A percentile compares a stretch with the other conserved stretches of the same genome.
These are phyloP conservation scores for Pseudoneurospora amorphoporcata DNA, from an alignment of 495 filamentous ascomycete species.

Conservation along the genomic window DNA sequence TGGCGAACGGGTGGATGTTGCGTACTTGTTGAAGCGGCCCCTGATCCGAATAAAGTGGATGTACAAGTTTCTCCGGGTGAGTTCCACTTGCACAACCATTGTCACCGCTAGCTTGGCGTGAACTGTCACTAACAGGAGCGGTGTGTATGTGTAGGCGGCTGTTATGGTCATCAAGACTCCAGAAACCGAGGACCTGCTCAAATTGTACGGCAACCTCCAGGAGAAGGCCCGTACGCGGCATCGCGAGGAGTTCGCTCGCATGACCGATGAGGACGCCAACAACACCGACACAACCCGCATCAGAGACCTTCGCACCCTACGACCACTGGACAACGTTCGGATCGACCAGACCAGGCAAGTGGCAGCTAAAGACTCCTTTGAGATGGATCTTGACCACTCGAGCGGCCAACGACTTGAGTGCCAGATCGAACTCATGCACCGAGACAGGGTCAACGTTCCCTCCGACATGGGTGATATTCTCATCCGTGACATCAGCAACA, in stretches of 20 bases:
- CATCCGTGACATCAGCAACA: constrained; percentile 74
- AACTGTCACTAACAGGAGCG: background rate
- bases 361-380: constrained; percentile 79
- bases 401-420: constrained; percentile 82
- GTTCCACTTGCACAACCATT: constrained; percentile 3
- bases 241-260: constrained; percentile 73
- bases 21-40: constrained; percentile 81
- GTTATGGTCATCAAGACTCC: constrained; percentile 21
- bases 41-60: constrained; percentile 83
- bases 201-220: constrained; percentile 59
- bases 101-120: background rate
- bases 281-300: constrained; percentile 70
- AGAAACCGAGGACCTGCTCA: constrained; percentile 19
- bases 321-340: constrained; percentile 53
- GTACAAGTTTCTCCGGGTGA: constrained; percentile 68
- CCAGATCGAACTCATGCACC: constrained; percentile 74
- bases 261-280: constrained; percentile 84
- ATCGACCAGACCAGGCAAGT: constrained; percentile 69
- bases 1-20: constrained; percentile 89
- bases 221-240: constrained; percentile 65
- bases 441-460: constrained; percentile 55
- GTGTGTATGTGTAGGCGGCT: constrained; percentile 29
- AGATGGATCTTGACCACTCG: constrained; percentile 75
- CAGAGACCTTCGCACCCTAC: constrained; percentile 67
- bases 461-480: constrained; percentile 67